Base-by-base conservation (phyloP, 2,329 filamentous ascomycete species). In the Neonectria hederae region DNA sequence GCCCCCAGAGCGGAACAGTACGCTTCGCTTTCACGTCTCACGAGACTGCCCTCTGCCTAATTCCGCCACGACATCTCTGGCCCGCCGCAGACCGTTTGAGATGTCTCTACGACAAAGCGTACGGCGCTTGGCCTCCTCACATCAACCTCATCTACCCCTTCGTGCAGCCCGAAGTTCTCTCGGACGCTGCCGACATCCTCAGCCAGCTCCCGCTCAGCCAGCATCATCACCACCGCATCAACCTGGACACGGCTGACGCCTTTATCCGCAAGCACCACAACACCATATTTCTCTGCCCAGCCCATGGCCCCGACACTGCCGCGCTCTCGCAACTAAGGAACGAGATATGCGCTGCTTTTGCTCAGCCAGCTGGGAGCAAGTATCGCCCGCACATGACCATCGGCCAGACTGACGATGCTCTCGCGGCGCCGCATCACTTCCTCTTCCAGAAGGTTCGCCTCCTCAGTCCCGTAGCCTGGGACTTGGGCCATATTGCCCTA, bases 141-240 rank as follows among this genome's bases (percentile, higher is more conserved):
- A 74, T 91, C 70, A 92, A 91, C 68, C 76, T 92, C 26, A 70
- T 90, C 22, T 91, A 91, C 72, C 90, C 89, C 0, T 92, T 91
- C 73, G 86, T 90, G 7, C 74, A 76, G 3, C 76, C 81, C 0
- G 81, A 85, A 2, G 68, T 69, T 9, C 79, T 92, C 2, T 69
- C 77, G 1, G 69, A 74, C 21, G 86, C 84, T 2, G 77, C 78
- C 1, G 74, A 79, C 4, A 60, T 70, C 14, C 62, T 77, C 4
- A 55, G 65, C n/a, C 52, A 66, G 22, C 52, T 72, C 54, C 30
- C 68, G 49, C 53, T 64, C 48, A 11, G 14, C 17, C 54, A 32
- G 6, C 54, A 66, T 19, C 30, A 35, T 22, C 62, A 26, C 11
- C 62, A 72, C 13, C 56, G 61, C 6, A 54, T 84, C 17, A 68